These are phyloP conservation scores for Mangifera indica DNA, from an alignment of 345 rosid genomes.

Conservation along the genomic window DNA sequence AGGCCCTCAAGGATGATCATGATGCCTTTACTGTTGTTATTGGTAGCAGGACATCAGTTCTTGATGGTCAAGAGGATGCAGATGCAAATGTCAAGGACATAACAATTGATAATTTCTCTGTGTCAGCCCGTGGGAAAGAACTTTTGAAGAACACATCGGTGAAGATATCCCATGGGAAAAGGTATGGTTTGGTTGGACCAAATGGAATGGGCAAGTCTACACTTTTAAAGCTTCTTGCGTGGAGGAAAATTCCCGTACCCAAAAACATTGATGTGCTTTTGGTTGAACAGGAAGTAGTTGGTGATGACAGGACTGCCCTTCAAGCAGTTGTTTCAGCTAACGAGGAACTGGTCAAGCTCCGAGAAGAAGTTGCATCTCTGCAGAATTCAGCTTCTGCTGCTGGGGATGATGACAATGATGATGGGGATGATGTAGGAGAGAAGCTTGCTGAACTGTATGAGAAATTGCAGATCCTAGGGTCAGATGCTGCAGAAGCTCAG, in stretches of 20 bases:
- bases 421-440: conserved; percentile 66
- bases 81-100: conserved; percentile 95
- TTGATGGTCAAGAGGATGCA: conserved; percentile 81
- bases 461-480: conserved; percentile 76
- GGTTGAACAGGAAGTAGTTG: conserved; percentile 93
- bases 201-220: conserved; percentile 98
- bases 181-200: conserved; percentile 95
- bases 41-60: conserved; percentile 80
- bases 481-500: conserved; percentile 95
- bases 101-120: conserved; percentile 80
- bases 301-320: conserved; percentile 81
- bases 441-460: conserved; percentile 84
- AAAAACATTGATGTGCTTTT: conserved; percentile 92
- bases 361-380: conserved; percentile 64
- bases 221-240: conserved; percentile 83
- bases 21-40: conserved; percentile 96
- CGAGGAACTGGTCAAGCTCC: conserved; percentile 67
- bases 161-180: conserved; percentile 91
- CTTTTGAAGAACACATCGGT: conserved; percentile 81
- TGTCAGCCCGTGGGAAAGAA: conserved; percentile 91
- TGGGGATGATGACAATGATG: conserved; percentile 34
- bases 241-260: conserved; percentile 97
- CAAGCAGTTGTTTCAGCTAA: conserved; percentile 91
- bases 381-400: conserved; percentile 42
- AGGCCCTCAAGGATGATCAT: conserved; percentile 86